Conservation (phyloP, 2,329 filamentous ascomycete genomes). For the Microascus cirrosus region DNA sequence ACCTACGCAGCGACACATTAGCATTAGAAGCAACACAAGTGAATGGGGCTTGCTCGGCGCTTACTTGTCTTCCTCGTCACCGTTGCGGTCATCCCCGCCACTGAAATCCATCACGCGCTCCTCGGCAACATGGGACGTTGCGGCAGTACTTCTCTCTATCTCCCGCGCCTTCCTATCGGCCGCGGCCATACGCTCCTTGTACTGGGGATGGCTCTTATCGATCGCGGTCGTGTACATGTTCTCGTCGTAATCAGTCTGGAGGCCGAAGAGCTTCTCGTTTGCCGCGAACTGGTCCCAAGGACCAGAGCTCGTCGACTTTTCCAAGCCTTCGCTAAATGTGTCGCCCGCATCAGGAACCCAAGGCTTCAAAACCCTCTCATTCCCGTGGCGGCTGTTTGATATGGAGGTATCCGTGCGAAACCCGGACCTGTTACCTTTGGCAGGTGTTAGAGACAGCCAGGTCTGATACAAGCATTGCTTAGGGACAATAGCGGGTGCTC, state of each 20-base stretch:
- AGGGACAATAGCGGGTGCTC: not conserved
- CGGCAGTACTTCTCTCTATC: conserved; percentile 66
- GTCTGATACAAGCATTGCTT: not conserved
- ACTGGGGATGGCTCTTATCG: conserved; percentile 72
- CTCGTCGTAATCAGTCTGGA: conserved; percentile 86
- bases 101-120: conserved; percentile 66
- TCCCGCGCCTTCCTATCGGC: conserved; percentile 80
- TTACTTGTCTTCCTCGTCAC: conserved; percentile 89
- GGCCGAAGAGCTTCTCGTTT: conserved; percentile 78
- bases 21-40: not conserved
- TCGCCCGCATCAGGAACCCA: conserved; percentile 63
- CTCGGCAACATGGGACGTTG: conserved; percentile 78
- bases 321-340: conserved; percentile 59
- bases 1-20: conserved; percentile 35
- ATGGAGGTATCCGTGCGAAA: conserved; percentile 89
- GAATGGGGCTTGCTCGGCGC: conserved; percentile 13
- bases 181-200: conserved; percentile 63
- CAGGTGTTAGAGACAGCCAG: conserved; percentile 6
- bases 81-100: conserved; percentile 53
- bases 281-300: conserved; percentile 90
- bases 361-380: conserved; percentile 66
- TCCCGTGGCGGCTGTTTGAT: conserved; percentile 57
- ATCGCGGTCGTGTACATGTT: conserved; percentile 90
- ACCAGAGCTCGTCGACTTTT: conserved; percentile 36
- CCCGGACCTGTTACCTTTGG: conserved; percentile 50